A percentile compares a stretch with the other conserved stretches of the same genome.
These are phyloP conservation scores for Nymphaea thermarum DNA, from an alignment of 164 flowering plant species.

Conservation along the genomic window DNA sequence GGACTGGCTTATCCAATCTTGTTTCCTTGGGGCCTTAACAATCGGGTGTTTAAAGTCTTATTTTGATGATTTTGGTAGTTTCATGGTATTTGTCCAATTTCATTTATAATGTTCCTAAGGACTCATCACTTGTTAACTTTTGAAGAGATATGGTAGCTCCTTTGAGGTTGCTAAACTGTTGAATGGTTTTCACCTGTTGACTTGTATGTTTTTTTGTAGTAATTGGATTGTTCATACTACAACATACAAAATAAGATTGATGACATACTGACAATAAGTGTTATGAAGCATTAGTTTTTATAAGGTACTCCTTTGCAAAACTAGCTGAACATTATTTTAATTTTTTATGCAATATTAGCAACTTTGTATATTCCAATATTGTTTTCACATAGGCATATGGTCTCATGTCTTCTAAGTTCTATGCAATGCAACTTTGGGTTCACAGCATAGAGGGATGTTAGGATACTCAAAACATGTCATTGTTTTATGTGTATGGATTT, in stretches of 20 bases:
- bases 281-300: background rate
- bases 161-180: too few relatives aligned
- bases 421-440: slow-evolving; percentile 66
- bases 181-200: background rate
- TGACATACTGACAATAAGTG: slow-evolving; percentile 56
- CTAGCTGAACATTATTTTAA: background rate
- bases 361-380: too few relatives aligned
- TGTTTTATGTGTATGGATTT: too few relatives aligned
- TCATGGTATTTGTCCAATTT: too few relatives aligned
- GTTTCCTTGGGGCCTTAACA: too few relatives aligned
- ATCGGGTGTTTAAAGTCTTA: too few relatives aligned
- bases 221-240: slow-evolving; percentile 74
- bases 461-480: slow-evolving; percentile 76
- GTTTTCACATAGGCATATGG: slow-evolving; percentile 61
- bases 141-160: background rate
- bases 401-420: slow-evolving; percentile 61
- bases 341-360: background rate
- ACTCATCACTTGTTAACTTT: background rate
- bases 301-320: too few relatives aligned
- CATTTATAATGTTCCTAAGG: slow-evolving; percentile 68
- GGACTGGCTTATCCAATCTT: too few relatives aligned
- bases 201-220: slow-evolving; percentile 25
- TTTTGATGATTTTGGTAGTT: too few relatives aligned
- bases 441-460: slow-evolving; percentile 83
- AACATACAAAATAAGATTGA: slow-evolving; percentile 79